A percentile compares a stretch with the other conserved stretches of the same genome.
Conservation (phyloP, 106 monocot species). For the Acorus gramineus region DNA sequence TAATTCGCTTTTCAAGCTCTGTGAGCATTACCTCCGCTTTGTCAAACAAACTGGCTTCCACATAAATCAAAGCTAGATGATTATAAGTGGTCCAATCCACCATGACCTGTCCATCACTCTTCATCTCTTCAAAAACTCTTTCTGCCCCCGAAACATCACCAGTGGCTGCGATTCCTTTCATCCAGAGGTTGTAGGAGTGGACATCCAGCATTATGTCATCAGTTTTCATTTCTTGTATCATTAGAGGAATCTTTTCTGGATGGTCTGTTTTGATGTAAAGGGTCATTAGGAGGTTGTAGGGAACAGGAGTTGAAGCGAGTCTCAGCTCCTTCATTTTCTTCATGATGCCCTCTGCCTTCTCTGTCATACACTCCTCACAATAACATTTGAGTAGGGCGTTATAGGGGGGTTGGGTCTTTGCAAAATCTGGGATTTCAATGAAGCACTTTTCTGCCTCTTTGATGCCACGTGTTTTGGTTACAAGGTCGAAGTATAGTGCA, state of each 20-base stretch:
- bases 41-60: slow-evolving; percentile 55
- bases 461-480: slow-evolving; percentile 71
- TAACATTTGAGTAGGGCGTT: slow-evolving; percentile 92
- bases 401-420: slow-evolving; percentile 75
- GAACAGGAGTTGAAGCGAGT: slow-evolving; percentile 60
- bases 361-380: slow-evolving; percentile 80
- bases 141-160: slow-evolving; percentile 73
- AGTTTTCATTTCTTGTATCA: slow-evolving; percentile 90
- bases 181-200: slow-evolving; percentile 95
- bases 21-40: slow-evolving; percentile 83
- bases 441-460: slow-evolving; percentile 81
- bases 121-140: slow-evolving; percentile 92
- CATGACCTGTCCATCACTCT: slow-evolving; percentile 79
- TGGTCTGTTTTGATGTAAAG: slow-evolving; percentile 68
- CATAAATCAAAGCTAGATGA: slow-evolving; percentile 91
- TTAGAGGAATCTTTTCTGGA: slow-evolving; percentile 50
- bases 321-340: slow-evolving; percentile 87
- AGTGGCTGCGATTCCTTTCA: slow-evolving; percentile 68
- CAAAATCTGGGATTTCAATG: slow-evolving; percentile 67
- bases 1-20: slow-evolving; percentile 74
- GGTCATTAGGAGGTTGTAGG: slow-evolving; percentile 94
- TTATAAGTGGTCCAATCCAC: slow-evolving; percentile 94
- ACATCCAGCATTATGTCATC: slow-evolving; percentile 72
- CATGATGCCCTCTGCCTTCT: slow-evolving; percentile 83
- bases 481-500: slow-evolving; percentile 81